A percentile compares a stretch with the other conserved stretches of the same genome.
Evolutionary conservation across 306 rosid genomes (phyloP).

Genomic region (Trifolium fragiferum): DNA sequence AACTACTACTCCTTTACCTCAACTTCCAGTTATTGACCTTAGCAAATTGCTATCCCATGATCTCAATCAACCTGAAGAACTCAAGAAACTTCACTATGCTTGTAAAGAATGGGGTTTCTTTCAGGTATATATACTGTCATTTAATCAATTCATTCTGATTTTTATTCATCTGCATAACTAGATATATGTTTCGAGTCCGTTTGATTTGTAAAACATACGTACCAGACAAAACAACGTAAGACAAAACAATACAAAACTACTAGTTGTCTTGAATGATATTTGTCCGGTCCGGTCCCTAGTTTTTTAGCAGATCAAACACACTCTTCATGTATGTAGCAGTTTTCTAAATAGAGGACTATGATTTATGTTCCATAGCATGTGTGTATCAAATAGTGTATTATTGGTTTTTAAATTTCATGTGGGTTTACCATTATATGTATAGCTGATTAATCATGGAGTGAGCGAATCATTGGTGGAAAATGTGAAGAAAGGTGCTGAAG

Average conservation of each 20-base stretch:
- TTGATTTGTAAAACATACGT: no score
- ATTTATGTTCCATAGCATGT: background rate
- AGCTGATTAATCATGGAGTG: constrained; percentile 36
- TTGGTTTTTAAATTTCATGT: background rate
- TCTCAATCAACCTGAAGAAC: constrained; percentile 41
- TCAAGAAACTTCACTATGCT: constrained; percentile 46
- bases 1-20: constrained; percentile 13
- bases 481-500: constrained; percentile 23
- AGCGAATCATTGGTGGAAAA: constrained; percentile 8
- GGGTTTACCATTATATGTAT: background rate
- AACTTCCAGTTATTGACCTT: constrained; percentile 51
- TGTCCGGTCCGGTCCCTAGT: no score
- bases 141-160: background rate
- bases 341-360: no score
- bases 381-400: background rate
- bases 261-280: no score
- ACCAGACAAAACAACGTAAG: no score
- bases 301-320: no score
- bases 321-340: no score
- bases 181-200: background rate
- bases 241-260: no score
- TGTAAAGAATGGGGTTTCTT: constrained; percentile 63
- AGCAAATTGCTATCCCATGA: constrained; percentile 39
- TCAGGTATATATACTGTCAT: constrained; percentile 37
- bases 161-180: background rate